Percentiles rank a stretch among this genome's conserved stretches.
Conservation (phyloP, 2,329 filamentous ascomycete genomes). For the Cercospora sp. region DNA sequence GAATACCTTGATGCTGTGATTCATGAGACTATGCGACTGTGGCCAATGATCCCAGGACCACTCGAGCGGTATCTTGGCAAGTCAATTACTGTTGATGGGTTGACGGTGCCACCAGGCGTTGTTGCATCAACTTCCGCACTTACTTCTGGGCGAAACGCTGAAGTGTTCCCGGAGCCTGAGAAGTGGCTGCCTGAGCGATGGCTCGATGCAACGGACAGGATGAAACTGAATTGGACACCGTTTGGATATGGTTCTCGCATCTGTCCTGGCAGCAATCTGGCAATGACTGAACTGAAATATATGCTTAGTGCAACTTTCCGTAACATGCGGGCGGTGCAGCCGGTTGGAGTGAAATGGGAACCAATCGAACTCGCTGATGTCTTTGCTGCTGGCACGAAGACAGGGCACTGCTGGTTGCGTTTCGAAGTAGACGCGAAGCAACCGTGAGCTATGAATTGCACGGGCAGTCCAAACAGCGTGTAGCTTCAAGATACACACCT, state of each 20-base stretch:
- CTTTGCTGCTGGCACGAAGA: slow-evolving; percentile 18
- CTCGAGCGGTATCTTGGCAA: slow-evolving; percentile 23
- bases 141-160: slow-evolving; percentile 43
- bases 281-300: slow-evolving; percentile 60
- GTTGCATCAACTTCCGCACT: slow-evolving; percentile 47
- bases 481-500: not conserved
- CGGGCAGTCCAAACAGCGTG: not conserved
- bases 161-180: slow-evolving; percentile 44
- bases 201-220: slow-evolving; percentile 35
- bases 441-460: not conserved
- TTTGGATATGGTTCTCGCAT: slow-evolving; percentile 50
- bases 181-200: slow-evolving; percentile 44
- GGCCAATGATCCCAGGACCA: slow-evolving; percentile 28
- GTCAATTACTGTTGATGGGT: slow-evolving; percentile 12
- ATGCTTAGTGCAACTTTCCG: slow-evolving; percentile 23
- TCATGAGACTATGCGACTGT: slow-evolving; percentile 25
- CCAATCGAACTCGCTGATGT: slow-evolving; percentile 23
- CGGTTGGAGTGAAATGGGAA: slow-evolving; percentile 4
- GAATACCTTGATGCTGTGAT: slow-evolving; percentile 22
- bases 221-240: slow-evolving; percentile 50
- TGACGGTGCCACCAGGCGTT: slow-evolving; percentile 43
- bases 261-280: slow-evolving; percentile 50
- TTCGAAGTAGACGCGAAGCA: slow-evolving; percentile 7
- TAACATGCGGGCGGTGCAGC: slow-evolving; percentile 9
- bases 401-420: slow-evolving; percentile 23